Evolutionary conservation across 2,329 filamentous ascomycete genomes (phyloP), one percentile per base, ranked within the genome.

Genomic region (Pezicula rhizophila): DNA sequence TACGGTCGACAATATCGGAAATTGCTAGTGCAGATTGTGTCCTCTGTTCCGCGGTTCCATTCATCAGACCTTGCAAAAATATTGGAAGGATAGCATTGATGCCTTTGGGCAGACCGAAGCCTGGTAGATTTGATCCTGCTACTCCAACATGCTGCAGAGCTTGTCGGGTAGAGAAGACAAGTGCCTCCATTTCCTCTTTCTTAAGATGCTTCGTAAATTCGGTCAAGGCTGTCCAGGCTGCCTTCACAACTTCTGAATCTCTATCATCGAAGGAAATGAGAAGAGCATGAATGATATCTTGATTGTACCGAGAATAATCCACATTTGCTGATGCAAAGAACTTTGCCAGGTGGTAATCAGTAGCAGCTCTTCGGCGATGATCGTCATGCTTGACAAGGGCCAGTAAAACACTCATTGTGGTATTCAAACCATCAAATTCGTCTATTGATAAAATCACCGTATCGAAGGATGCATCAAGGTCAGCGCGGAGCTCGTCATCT

Each of bases 101-200:
- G 53, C 95, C 95, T 79, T 97, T 99, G 2, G 92, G 93, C 49
- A 97, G 73, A 59, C 82, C 78, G 72, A 99, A 99, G 33, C 93
- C 95, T 35, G 90, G 82, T 42, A 99, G 75, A 61, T 91, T 85
- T 37, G 84, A 79, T 25, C 93, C 93, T 38, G 90, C 74, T 40
- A 96, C 88, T 59, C 95, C 93, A 42, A 97, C 87, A 61, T 92
- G 89, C 57, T 88, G 84, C 47, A 99, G 76, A 1, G 88, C 85
- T 67, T 95, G 87, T 51, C 92, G 78, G 2, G 92, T 96, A 0
- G 92, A 93, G 47, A 82, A 74, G 15, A 96, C 90, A 41, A 99
- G 77, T 1, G 86, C 83, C 64, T 99, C 95, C 93, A 99, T 97
- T 69, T 97, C 92, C 65, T 99, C 95, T 68, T 99, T 99, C 64